Percentiles rank a stretch among this genome's conserved stretches.
Conservation (phyloP, 2,329 filamentous ascomycete species). For the Claviceps sp. region DNA sequence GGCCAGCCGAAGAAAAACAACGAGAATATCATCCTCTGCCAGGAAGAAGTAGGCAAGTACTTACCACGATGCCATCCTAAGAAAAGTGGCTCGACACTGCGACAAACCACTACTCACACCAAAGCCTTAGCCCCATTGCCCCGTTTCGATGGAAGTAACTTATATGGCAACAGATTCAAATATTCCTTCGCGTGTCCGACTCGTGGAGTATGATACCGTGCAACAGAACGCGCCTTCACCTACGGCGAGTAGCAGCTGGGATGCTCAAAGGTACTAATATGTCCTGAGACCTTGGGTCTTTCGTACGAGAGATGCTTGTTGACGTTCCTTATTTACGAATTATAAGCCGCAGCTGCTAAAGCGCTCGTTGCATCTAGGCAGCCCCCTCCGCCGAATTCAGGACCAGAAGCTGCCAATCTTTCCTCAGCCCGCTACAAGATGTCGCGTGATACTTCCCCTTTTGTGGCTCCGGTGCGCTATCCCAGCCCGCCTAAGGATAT, state of each 20-base stretch:
- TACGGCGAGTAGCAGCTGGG: slow-evolving; percentile 28
- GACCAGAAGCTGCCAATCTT: slow-evolving; percentile 76
- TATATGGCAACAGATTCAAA: not conserved
- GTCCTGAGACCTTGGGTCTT: not conserved
- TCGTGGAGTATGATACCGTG: not conserved
- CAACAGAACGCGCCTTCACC: not conserved
- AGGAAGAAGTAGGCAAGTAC: not conserved
- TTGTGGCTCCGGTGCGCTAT: slow-evolving; percentile 63
- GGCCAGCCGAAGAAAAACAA: not conserved
- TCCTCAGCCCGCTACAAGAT: slow-evolving; percentile 69
- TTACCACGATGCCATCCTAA: not conserved
- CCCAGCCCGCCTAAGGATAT: slow-evolving; percentile 76
- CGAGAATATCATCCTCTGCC: not conserved
- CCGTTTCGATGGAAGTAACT: too few species aligned
- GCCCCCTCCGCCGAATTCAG: slow-evolving; percentile 50
- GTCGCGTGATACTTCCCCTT: slow-evolving; percentile 62
- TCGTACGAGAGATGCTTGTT: not conserved
- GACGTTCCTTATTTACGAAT: not conserved
- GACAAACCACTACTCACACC: not conserved
- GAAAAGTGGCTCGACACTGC: not conserved
- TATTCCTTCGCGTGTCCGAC: not conserved
- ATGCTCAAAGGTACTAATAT: slow-evolving; percentile 36
- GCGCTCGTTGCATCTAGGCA: slow-evolving; percentile 31
- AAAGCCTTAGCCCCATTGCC: not conserved
- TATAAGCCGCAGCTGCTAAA: slow-evolving; percentile 3